Evolutionary conservation across 768 basidiomycete species (phyloP), one percentile per base, ranked within the genome.

Genomic region (Leccinellum albellum): DNA sequence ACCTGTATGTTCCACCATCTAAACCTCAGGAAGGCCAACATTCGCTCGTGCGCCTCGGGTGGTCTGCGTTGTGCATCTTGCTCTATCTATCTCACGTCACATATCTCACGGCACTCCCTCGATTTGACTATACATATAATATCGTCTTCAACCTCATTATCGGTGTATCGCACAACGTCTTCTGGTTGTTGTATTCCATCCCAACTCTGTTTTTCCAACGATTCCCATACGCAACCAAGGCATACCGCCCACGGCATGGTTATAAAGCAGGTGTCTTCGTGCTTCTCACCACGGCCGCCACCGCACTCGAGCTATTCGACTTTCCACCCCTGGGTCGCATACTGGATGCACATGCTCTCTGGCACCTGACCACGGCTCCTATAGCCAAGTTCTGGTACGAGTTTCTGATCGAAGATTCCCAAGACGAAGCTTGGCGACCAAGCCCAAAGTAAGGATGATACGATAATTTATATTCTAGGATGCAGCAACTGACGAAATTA

Each of bases 101-200:
- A 13, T 98, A 98, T 75, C 79, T 98, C 44, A 79, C 79, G 46
- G 68, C 86, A 14, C 80, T 86, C 46, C 86, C 87, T 26, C 84
- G 87, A 51, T 97, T 96, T 74, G 88, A 95, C 74, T 98, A 99
- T 70, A 74, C 87, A 7, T 99, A 97, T 78, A 98, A 98, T 78
- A 91, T 96, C 73, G 68, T 77, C 0, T 93, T 91, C 78, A 94
- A 93, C 73, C 73, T 94, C 64, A 61, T 74, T 55, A 61, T 98
- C 57, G 96, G 93, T 2, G 63, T 94, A 32, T 57, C 76, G 1
- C 94, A 98, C 73, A 94, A 96, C 70, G 35, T 82, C 26, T 70
- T 96, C 15, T 98, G 97, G 96, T 67, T 87, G 29, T 53, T 82
- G 13, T 98, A 89, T 72, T 77, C 88, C 3, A 74, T 85, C 47